Evolutionary conservation across 208 protist genomes (phyloP).

Genomic region (Porcisia hertigi): DNA sequence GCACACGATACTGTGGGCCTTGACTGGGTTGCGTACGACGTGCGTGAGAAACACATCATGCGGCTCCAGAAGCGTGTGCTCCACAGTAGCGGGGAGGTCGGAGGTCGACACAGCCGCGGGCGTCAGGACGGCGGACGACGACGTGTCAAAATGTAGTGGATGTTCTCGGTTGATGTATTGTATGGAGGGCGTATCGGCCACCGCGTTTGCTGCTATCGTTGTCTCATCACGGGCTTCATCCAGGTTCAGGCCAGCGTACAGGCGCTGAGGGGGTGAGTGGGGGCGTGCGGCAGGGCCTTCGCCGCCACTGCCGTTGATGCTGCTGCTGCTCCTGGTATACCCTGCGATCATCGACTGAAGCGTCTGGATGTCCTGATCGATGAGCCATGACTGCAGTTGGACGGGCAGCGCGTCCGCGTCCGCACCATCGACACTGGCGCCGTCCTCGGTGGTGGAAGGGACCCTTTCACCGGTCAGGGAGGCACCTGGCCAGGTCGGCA

Average conservation of each 20-base stretch:
- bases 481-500: background rate
- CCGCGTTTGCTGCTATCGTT: background rate
- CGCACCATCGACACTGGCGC: background rate
- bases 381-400: constrained; percentile 14
- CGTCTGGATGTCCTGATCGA: constrained; percentile 3
- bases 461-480: background rate
- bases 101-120: background rate
- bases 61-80: constrained; percentile 32
- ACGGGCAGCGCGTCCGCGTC: background rate
- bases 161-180: background rate
- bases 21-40: constrained; percentile 25
- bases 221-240: background rate
- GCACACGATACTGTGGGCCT: constrained; percentile 34
- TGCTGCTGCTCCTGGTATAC: background rate
- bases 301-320: background rate
- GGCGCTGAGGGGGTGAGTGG: background rate
- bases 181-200: background rate
- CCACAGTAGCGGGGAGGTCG: background rate
- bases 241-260: background rate
- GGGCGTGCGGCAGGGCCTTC: background rate
- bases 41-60: constrained; percentile 43
- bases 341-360: constrained; percentile 15
- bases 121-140: background rate
- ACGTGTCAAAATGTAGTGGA: background rate
- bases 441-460: background rate